Conservation (phyloP, 768 basidiomycete genomes). For the Amanita brunnescens region DNA sequence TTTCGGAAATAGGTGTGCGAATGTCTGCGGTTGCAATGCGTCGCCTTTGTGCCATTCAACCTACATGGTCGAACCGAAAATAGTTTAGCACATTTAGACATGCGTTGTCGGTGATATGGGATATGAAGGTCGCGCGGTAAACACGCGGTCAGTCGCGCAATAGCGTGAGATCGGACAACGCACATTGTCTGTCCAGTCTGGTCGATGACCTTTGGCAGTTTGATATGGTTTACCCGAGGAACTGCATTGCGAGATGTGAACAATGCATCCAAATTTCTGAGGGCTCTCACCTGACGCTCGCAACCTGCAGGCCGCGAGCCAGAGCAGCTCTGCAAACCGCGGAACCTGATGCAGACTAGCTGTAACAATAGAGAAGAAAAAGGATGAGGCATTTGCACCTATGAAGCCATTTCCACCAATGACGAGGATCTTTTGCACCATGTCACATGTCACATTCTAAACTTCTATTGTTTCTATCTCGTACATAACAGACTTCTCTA, state of each 20-base stretch:
- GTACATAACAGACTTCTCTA: neutral
- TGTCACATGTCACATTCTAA: conserved; percentile 2
- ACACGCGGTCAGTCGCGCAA: neutral
- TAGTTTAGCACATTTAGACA: neutral
- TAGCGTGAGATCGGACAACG: conserved; percentile 10
- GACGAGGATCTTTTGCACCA: conserved; percentile 67
- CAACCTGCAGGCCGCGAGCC: conserved; percentile 75
- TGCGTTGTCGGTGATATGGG: neutral
- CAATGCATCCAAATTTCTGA: neutral
- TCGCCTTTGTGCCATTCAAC: conserved; percentile 85
- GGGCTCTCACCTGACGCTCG: conserved; percentile 68
- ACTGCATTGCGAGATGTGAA: conserved; percentile 28
- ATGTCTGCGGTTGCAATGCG: conserved; percentile 70
- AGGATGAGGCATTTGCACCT: conserved; percentile 35
- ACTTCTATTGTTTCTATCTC: neutral
- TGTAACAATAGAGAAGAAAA: conserved; percentile 2
- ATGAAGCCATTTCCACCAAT: conserved; percentile 99
- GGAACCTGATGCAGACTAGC: conserved; percentile 51
- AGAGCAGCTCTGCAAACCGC: conserved; percentile 88
- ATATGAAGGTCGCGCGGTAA: neutral
- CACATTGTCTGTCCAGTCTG: conserved; percentile 79
- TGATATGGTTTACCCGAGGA: conserved; percentile 80
- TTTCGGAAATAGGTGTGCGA: conserved; percentile 55
- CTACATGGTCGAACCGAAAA: conserved; percentile 28
- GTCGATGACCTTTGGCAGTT: conserved; percentile 85